Base-by-base conservation (phyloP, 176 grass and related monocot genomes). In the Cenchrus fungigraminus region DNA sequence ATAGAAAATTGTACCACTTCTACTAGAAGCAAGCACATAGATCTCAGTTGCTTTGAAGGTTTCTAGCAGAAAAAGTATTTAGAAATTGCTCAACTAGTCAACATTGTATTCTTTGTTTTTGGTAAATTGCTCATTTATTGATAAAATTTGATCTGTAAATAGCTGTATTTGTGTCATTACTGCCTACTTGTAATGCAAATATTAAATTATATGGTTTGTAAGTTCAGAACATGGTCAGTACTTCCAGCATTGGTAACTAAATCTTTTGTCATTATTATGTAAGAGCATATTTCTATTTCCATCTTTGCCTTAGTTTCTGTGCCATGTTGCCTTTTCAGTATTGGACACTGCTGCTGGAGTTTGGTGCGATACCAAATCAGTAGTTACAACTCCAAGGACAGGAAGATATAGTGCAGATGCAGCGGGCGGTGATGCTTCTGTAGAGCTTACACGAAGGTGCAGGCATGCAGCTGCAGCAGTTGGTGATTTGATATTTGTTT, bases 281-380 rank as follows among this genome's bases (percentile, higher is more conserved):
- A 34, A 37, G 2, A 22, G 1, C 47, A 75, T 52, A 42, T 28
- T 52, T 43, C 15, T 85, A 9, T 49, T 66, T 57, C 67, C 31
- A 68, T 59, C 16, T 58, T 68, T 76, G 9, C 68, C 17, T 85
- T 68, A 43, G 28, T 75, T 85, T 51, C 57, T 57, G 15, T 60
- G 10, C 82, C n/a, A 43, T 85, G 44, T 50, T 72, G 57, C 78
- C 80, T 85, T 81, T 91, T 61, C 83, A 99, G 97, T 99, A 12
- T 78, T 99, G 86, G 97, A 99, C 83, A 96, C 97, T 81, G 93
- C 97, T 70, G 93, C 97, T 84, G 97, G 97, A 82, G 97, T 96
- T 73, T 99, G 97, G 97, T 99, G 97, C 4, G 97, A 99, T 87
- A 96, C 93, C 86, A 94, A 94, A 67, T 90, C 91, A 87, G 93